These are phyloP conservation scores for Suillus cothurnatus DNA, from an alignment of 768 basidiomycete genomes.

Conservation along the genomic window DNA sequence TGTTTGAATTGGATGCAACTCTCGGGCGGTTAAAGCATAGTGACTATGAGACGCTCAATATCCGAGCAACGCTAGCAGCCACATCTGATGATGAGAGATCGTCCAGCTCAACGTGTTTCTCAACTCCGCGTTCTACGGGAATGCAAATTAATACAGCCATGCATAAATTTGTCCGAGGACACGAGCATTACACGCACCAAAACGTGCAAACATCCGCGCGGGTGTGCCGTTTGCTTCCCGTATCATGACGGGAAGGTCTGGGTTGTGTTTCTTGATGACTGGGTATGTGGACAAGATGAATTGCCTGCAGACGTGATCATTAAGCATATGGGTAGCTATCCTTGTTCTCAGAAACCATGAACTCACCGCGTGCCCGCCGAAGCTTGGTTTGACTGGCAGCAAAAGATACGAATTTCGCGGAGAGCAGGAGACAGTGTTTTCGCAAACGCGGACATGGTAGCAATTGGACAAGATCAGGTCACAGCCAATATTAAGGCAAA, in stretches of 20 bases:
- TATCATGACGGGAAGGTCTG: slow-evolving; percentile 82
- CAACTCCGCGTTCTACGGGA: slow-evolving; percentile 70
- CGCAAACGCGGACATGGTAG: slow-evolving; percentile 61
- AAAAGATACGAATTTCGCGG: slow-evolving; percentile 78
- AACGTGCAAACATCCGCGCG: slow-evolving; percentile 82
- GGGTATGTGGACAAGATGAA: slow-evolving; percentile 79
- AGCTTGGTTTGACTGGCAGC: slow-evolving; percentile 74
- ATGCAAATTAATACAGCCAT: slow-evolving; percentile 20
- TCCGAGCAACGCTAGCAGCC: slow-evolving; percentile 65
- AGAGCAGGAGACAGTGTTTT: slow-evolving; percentile 77
- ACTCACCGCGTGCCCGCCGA: slow-evolving; percentile 80
- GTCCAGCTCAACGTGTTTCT: slow-evolving; percentile 81
- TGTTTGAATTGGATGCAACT: slow-evolving; percentile 4
- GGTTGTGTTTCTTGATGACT: slow-evolving; percentile 78
- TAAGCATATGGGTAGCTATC: slow-evolving; percentile 1
- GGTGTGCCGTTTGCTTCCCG: slow-evolving; percentile 80
- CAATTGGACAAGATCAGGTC: slow-evolving; percentile 20
- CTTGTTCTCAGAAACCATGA: slow-evolving; percentile 6
- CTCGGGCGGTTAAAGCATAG: slow-evolving; percentile 1
- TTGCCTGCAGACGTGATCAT: slow-evolving; percentile 50
- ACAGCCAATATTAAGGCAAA: slow-evolving; percentile 10
- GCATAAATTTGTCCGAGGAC: slow-evolving; percentile 11
- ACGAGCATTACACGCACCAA: slow-evolving; percentile 57
- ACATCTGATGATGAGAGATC: slow-evolving; percentile 73
- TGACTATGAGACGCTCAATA: slow-evolving; percentile 43